Percentiles rank a stretch among this genome's conserved stretches.
Conservation (phyloP, 371 early-diverging fungal genomes). For the Saksenaea vasiformis region DNA sequence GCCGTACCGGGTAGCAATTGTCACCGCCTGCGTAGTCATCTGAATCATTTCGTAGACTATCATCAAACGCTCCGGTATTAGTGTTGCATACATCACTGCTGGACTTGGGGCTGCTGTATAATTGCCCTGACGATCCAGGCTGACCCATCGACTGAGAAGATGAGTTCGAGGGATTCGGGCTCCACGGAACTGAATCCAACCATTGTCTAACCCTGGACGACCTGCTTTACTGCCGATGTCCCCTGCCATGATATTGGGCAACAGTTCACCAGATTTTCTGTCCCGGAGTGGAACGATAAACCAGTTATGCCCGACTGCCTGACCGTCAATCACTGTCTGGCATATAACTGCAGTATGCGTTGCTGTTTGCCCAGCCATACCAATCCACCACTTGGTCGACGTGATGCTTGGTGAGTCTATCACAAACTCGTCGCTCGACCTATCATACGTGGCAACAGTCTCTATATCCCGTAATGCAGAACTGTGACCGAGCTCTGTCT, state of each 20-base stretch:
- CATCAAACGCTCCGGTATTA: slow-evolving; percentile 69
- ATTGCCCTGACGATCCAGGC: slow-evolving; percentile 62
- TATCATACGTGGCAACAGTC: slow-evolving; percentile 85
- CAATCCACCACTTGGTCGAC: slow-evolving; percentile 94
- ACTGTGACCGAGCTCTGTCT: slow-evolving; percentile 75
- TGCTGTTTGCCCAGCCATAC: slow-evolving; percentile 81
- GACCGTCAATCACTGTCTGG: slow-evolving; percentile 67
- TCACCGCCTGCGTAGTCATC: slow-evolving; percentile 55
- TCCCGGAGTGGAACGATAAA: slow-evolving; percentile 88
- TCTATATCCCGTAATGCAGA: slow-evolving; percentile 88
- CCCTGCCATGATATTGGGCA: slow-evolving; percentile 81
- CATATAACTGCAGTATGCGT: slow-evolving; percentile 70
- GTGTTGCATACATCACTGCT: slow-evolving; percentile 61
- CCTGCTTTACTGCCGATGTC: slow-evolving; percentile 85
- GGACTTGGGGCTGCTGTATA: slow-evolving; percentile 61
- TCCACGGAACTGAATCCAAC: slow-evolving; percentile 91
- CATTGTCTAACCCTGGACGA: slow-evolving; percentile 87
- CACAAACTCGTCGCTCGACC: slow-evolving; percentile 73
- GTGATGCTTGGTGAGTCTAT: slow-evolving; percentile 86
- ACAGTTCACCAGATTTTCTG: slow-evolving; percentile 66
- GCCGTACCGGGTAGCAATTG: slow-evolving; percentile 71
- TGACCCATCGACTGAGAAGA: slow-evolving; percentile 75
- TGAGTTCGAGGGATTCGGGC: slow-evolving; percentile 85
- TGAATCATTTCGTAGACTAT: slow-evolving; percentile 39
- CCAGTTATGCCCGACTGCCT: slow-evolving; percentile 75